phyloP scores from a whole-genome alignment of 169 alveolate genomes.

The Eimeria falciformis region DNA sequence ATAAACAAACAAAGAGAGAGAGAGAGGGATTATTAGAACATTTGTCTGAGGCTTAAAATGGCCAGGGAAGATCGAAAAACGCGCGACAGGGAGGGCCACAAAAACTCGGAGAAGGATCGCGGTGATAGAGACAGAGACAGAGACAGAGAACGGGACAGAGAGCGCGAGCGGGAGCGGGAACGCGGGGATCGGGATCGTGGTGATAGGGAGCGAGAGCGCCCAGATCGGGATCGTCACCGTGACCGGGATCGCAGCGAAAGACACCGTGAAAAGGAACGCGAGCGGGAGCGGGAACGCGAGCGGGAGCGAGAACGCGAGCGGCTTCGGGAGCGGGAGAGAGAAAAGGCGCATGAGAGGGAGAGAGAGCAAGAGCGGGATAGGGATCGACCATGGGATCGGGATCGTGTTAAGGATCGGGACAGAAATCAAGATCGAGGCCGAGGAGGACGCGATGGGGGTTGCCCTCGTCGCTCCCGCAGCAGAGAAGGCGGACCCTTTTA shows the following conservation, averaged over 20 bases:
- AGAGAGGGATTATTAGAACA: too few species aligned
- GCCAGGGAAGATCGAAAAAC: too few species aligned
- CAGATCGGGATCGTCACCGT: background rate
- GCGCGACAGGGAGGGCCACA: too few species aligned
- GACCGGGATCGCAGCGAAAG: background rate
- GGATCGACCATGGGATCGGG: background rate
- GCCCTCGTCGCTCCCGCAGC: constrained; percentile 5
- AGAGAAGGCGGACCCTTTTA: background rate
- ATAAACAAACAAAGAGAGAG: too few species aligned
- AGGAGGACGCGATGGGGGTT: background rate
- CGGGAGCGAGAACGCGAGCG: constrained; percentile 1
- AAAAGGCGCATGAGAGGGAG: constrained; percentile 6
- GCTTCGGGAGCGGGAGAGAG: constrained; percentile 38
- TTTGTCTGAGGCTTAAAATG: too few species aligned
- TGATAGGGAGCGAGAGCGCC: background rate
- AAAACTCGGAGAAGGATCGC: too few species aligned
- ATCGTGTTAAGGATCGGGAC: background rate
- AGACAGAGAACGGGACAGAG: background rate
- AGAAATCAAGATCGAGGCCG: background rate
- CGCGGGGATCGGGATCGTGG: background rate
- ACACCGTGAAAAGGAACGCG: background rate
- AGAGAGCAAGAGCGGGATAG: background rate
- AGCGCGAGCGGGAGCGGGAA: background rate
- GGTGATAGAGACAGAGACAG: too few species aligned
- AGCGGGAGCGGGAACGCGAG: constrained; percentile 28